A percentile compares a stretch with the other conserved stretches of the same genome.
Evolutionary conservation across 2,329 filamentous ascomycete species (phyloP).

Genomic region (Botryotinia narcissicola): DNA sequence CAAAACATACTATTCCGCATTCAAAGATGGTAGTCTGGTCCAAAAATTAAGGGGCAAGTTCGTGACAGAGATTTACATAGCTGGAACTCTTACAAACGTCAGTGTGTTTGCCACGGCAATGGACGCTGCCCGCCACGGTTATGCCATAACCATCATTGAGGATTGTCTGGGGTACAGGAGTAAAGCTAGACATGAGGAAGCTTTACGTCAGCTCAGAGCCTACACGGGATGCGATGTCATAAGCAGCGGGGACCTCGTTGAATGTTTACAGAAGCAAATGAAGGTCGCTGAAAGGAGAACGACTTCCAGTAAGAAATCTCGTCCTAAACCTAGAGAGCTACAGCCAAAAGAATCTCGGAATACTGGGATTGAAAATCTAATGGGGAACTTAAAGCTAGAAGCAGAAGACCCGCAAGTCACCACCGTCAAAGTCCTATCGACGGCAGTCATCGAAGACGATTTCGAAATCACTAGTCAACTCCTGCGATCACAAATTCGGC

Average conservation of each 20-base stretch:
- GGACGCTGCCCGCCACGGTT: slow-evolving; percentile 84
- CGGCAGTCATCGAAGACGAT: slow-evolving; percentile 23
- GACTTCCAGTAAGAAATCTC: slow-evolving; percentile 24
- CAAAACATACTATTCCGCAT: slow-evolving; percentile 87
- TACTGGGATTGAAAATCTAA: slow-evolving; percentile 31
- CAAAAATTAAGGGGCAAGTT: slow-evolving; percentile 78
- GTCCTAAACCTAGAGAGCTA: slow-evolving; percentile 23
- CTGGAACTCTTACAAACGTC: slow-evolving; percentile 81
- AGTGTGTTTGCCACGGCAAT: slow-evolving; percentile 89
- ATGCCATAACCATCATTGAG: slow-evolving; percentile 80
- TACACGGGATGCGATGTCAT: slow-evolving; percentile 38
- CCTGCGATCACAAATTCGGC: slow-evolving; percentile 23
- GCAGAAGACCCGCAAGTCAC: slow-evolving; percentile 15
- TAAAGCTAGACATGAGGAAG: slow-evolving; percentile 58
- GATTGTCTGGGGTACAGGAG: slow-evolving; percentile 84
- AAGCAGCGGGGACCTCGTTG: slow-evolving; percentile 33
- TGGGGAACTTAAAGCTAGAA: slow-evolving; percentile 35
- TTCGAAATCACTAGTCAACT: slow-evolving; percentile 21
- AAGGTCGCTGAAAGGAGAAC: slow-evolving; percentile 24
- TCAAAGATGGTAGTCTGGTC: slow-evolving; percentile 71
- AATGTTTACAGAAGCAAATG: slow-evolving; percentile 28
- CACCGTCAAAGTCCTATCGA: neutral
- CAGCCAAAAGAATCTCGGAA: slow-evolving; percentile 20
- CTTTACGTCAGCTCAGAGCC: slow-evolving; percentile 33
- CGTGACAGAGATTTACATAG: slow-evolving; percentile 85